Conservation (phyloP, 371 early-diverging fungal species). For the Mortierella sp. region DNA sequence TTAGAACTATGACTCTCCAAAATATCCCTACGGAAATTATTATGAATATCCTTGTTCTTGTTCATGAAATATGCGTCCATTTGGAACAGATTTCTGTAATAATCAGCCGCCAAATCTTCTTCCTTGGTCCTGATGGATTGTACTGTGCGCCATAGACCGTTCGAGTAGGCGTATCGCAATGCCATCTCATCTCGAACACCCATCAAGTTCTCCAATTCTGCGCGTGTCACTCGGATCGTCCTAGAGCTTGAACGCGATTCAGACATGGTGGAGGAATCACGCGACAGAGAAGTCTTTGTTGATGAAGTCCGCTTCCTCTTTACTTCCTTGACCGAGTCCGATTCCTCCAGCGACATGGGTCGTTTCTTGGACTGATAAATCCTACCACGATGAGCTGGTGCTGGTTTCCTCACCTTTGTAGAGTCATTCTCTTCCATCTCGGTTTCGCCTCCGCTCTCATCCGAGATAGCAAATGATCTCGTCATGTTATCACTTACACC, state of each 20-base stretch:
- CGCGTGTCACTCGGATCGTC: neutral
- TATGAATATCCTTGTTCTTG: neutral
- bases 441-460: conserved; percentile 1
- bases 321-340: neutral
- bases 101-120: neutral
- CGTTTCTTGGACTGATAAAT: neutral
- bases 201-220: conserved; percentile 4
- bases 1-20: conserved; percentile 14
- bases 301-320: neutral
- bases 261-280: neutral
- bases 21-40: conserved; percentile 18
- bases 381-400: neutral
- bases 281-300: neutral
- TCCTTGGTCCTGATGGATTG: neutral
- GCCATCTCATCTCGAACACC: conserved; percentile 6
- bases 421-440: neutral
- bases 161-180: conserved; percentile 1
- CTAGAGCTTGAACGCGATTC: neutral
- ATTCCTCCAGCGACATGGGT: neutral
- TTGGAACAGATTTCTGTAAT: conserved; percentile 18
- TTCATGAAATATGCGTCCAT: conserved; percentile 14
- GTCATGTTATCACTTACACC: conserved; percentile 18
- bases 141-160: conserved; percentile 11
- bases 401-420: neutral
- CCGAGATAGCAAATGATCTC: neutral